Base-by-base conservation (phyloP, 1,139 yeast genomes). In the Wickerhamomyces sp. region DNA sequence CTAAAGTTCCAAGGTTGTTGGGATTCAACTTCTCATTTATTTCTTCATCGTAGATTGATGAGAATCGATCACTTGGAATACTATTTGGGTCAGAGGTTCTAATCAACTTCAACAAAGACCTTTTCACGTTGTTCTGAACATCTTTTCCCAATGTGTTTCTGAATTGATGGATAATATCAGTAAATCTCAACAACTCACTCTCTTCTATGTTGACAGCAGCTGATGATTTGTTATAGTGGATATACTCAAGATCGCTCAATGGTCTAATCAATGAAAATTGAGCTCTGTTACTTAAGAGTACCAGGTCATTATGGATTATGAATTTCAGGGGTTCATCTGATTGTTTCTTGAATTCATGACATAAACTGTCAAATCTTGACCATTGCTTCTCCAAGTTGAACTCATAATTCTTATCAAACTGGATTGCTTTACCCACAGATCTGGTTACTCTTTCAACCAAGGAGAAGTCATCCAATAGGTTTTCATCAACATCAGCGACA, bases 291-390 rank as follows among this genome's bases (percentile, higher is more conserved):
- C 63, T 40, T 10, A 64, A 39, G 4, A 54, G 32, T 2, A 50
- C 15, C 7, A 51, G 7, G 7, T 43, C 47, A 41, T 57, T 55
- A 15, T 55, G 58, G 14, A 52, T 46, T 18, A 64, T 66, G 14
- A 78, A 51, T 2, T 73, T 65, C 27, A 79, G 60, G 1, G 82
- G 73, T 57, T 86, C 93, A 48, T 74, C 73, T 36, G 79, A 71
- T 43, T 73, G 72, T 44, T 75, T 80, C 49, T 73, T 75, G 46
- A 85, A 72, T 56, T 88, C 95, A 47, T 76, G 80, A 59, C 91
- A 83, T 34, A 84, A 65, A 4, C 83, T 71, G 47, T 77, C 78
- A 45, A 85, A 73, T 51, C 79, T 76, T 41, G 72, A 66, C 89
- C 91, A 84, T 50, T 75, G 75, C 36, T 60, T 63, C 34, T 62